These are phyloP conservation scores for Pseudocohnilembus persalinus DNA, from an alignment of 169 alveolate species.

Conservation along the genomic window DNA sequence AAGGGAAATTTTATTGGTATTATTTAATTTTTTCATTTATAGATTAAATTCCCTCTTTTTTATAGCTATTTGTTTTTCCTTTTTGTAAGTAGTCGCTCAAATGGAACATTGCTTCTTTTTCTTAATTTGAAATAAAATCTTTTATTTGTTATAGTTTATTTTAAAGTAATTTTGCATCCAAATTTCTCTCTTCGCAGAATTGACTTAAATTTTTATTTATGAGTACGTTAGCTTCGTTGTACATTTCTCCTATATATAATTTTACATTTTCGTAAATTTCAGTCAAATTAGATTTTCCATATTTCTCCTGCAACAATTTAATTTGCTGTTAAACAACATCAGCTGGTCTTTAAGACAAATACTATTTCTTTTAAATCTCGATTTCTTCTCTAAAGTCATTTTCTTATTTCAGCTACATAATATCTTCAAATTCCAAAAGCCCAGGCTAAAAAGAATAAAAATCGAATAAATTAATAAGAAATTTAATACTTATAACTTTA, in stretches of 20 bases:
- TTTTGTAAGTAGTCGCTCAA: neutral
- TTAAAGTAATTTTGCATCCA: neutral
- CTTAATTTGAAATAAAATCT: neutral
- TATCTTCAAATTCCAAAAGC: neutral
- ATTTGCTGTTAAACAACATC: neutral
- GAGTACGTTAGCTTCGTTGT: neutral
- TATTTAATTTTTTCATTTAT: neutral
- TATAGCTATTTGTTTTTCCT: neutral
- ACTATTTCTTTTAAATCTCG: neutral
- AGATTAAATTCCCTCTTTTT: neutral
- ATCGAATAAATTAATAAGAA: too few relatives aligned
- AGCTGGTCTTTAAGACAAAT: neutral
- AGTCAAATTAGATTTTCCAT: neutral
- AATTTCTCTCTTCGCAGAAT: neutral
- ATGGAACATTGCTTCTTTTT: neutral
- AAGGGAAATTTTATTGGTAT: neutral
- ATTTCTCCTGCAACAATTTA: neutral
- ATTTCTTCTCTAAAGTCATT: neutral
- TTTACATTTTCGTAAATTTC: neutral
- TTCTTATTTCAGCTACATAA: neutral
- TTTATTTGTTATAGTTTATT: neutral
- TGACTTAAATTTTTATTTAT: neutral
- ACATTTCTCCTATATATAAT: neutral
- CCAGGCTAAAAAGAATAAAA: neutral
- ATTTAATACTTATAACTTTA: neutral